phyloP scores from a whole-genome alignment of 495 filamentous ascomycete species.

The Hamigera avellanea region DNA sequence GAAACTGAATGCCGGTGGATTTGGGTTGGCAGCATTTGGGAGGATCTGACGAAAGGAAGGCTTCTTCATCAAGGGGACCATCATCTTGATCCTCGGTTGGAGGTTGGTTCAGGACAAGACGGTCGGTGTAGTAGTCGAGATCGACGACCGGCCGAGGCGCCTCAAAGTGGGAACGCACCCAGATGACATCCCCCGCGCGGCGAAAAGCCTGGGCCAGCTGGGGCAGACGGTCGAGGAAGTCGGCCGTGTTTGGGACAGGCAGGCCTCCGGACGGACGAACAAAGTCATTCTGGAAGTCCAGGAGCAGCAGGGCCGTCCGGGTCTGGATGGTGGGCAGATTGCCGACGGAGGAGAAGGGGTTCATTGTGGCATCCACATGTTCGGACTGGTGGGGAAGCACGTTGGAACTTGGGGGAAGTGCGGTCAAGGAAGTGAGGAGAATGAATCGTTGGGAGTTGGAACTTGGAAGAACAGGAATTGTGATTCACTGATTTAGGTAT shows the following conservation, averaged over 20 bases:
- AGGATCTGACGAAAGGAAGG: constrained; percentile 44
- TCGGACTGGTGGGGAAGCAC: constrained; percentile 1
- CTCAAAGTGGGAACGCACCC: constrained; percentile 72
- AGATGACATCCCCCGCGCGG: constrained; percentile 68
- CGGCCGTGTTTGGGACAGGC: constrained; percentile 48
- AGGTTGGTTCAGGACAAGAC: constrained; percentile 21
- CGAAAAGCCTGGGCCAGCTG: constrained; percentile 64
- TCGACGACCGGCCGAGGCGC: constrained; percentile 42
- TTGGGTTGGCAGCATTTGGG: constrained; percentile 48
- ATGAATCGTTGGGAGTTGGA: not conserved
- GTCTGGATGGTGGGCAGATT: constrained; percentile 47
- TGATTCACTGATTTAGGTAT: too few species aligned
- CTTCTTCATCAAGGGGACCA: constrained; percentile 38
- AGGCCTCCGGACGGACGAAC: constrained; percentile 57
- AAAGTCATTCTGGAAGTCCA: constrained; percentile 93
- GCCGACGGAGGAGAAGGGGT: constrained; percentile 22
- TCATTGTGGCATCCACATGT: constrained; percentile 19
- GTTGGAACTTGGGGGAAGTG: not conserved
- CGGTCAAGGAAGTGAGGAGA: constrained; percentile 1
- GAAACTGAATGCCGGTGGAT: constrained; percentile 57
- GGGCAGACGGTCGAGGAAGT: constrained; percentile 56
- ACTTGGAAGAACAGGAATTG: too few species aligned
- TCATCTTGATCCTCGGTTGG: constrained; percentile 7
- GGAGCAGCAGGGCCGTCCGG: constrained; percentile 69
- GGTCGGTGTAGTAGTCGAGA: constrained; percentile 23